These are phyloP conservation scores for Leccinum holopus DNA, from an alignment of 1,284 basidiomycete species.

Conservation along the genomic window DNA sequence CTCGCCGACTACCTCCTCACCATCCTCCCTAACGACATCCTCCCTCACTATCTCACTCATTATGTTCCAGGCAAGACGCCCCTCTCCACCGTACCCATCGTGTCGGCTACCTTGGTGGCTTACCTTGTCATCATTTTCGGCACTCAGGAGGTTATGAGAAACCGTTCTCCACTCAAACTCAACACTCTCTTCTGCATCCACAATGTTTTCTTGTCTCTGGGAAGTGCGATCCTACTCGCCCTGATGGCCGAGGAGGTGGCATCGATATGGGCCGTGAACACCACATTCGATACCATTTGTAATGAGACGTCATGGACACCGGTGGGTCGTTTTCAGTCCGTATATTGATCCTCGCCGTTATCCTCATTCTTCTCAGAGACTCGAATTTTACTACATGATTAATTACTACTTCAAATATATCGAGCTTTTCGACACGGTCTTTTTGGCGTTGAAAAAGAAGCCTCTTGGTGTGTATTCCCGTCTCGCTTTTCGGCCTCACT, in stretches of 20 bases:
- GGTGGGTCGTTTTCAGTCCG: conserved; percentile 46
- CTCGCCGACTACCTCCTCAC: conserved; percentile 71
- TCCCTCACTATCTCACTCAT: conserved; percentile 62
- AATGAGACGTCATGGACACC: conserved; percentile 77
- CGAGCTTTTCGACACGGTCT: conserved; percentile 93
- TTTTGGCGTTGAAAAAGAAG: conserved; percentile 98
- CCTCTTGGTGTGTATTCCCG: conserved; percentile 68
- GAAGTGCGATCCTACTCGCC: conserved; percentile 77
- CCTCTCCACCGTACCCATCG: conserved; percentile 75
- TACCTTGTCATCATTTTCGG: conserved; percentile 93
- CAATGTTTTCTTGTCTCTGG: conserved; percentile 84
- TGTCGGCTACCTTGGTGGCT: conserved; percentile 65
- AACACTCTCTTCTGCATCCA: conserved; percentile 89
- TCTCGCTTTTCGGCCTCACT: background rate
- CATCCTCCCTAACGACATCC: conserved; percentile 49
- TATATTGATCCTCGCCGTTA: conserved; percentile 7
- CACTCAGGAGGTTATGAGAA: conserved; percentile 83
- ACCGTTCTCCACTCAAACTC: conserved; percentile 72
- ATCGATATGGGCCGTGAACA: conserved; percentile 71
- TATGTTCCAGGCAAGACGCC: conserved; percentile 78
- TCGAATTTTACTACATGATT: conserved; percentile 95
- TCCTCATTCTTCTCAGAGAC: conserved; percentile 46
- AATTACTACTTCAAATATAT: conserved; percentile 98
- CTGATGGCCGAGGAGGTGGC: conserved; percentile 91
- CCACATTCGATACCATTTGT: conserved; percentile 81